Conservation (phyloP, 2,329 filamentous ascomycete genomes). For the Paecilomyces formosus region DNA sequence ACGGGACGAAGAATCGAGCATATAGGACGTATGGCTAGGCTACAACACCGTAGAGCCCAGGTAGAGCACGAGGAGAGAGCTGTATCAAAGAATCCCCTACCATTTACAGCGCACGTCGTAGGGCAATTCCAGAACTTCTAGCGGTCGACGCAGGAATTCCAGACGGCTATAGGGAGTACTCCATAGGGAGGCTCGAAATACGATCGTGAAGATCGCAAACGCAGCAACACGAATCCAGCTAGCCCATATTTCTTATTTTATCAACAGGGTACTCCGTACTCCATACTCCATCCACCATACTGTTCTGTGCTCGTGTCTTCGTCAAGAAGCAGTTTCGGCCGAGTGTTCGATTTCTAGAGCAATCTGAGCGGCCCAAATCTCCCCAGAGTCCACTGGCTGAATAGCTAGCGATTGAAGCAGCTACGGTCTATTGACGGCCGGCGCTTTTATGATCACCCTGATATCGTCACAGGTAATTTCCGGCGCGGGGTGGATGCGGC, state of each 20-base stretch:
- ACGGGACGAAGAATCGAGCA: too few relatives aligned
- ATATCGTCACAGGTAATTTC: not conserved
- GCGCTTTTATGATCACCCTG: not conserved
- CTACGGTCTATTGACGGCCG: not conserved
- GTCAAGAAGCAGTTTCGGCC: not conserved
- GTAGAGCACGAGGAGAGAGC: not conserved
- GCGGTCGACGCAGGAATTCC: not conserved
- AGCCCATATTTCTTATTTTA: not conserved
- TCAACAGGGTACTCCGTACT: not conserved
- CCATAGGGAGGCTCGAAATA: not conserved
- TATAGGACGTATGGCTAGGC: too few relatives aligned
- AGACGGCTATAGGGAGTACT: not conserved
- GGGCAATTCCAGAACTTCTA: not conserved
- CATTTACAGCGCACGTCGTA: not conserved
- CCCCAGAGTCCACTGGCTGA: not conserved
- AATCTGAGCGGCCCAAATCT: not conserved
- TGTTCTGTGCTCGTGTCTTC: not conserved
- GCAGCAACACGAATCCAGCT: not conserved
- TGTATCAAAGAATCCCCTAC: not conserved
- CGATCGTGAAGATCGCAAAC: not conserved
- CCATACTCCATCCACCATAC: not conserved
- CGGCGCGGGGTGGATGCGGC: not conserved
- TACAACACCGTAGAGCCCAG: not conserved
- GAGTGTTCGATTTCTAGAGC: not conserved
- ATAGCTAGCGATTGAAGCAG: not conserved